Evolutionary conservation across 805 yeast genomes (phyloP).

Genomic region (Candida chilensis): DNA sequence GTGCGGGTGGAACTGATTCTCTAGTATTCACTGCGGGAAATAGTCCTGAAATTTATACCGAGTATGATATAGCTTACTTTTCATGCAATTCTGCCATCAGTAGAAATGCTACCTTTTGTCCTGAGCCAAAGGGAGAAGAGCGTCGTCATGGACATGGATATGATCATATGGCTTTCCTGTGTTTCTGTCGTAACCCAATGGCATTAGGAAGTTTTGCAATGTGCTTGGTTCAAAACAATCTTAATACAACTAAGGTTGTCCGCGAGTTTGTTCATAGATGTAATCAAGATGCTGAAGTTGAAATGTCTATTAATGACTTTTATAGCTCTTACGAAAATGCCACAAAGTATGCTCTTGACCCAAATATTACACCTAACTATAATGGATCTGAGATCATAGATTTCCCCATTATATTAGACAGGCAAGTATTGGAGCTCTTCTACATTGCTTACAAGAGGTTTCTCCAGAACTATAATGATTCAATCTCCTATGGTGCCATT

Average conservation of each 20-base stretch:
- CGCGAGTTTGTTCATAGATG: neutral
- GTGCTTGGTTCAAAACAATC: neutral
- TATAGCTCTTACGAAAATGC: conserved; percentile 29
- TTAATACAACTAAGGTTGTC: neutral
- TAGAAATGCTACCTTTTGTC: neutral
- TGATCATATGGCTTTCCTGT: neutral
- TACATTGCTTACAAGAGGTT: neutral
- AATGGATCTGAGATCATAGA: conserved; percentile 16
- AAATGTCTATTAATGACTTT: conserved; percentile 16
- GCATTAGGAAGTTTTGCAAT: neutral
- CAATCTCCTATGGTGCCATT: conserved; percentile 26
- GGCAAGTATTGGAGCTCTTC: neutral
- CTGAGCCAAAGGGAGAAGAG: too few species aligned
- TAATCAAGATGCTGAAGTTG: neutral
- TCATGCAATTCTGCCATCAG: neutral
- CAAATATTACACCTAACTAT: conserved; percentile 15
- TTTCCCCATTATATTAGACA: conserved; percentile 20
- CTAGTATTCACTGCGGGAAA: neutral
- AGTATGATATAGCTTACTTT: neutral
- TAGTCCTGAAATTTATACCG: neutral
- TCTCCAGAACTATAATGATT: conserved; percentile 18
- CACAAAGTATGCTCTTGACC: conserved; percentile 22
- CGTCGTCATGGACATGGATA: too few species aligned
- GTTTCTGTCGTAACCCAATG: neutral
- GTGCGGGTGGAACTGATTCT: neutral